Evolutionary conservation across 1,284 basidiomycete species (phyloP).

Genomic region (Moesziomyces parantarcticus): DNA sequence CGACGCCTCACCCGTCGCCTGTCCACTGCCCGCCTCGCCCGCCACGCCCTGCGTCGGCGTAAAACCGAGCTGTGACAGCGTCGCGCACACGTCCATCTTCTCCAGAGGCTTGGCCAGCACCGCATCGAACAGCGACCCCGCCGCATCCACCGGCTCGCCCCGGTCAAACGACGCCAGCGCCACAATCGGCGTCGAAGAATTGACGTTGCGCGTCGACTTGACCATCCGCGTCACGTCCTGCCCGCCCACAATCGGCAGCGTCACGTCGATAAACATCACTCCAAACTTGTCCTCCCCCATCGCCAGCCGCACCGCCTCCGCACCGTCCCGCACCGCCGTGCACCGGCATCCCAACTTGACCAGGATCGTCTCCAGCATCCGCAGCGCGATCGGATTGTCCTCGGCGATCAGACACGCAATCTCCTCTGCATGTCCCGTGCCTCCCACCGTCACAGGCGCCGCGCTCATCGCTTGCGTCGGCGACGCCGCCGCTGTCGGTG

Average conservation of each 20-base stretch:
- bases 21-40: slow-evolving; percentile 2
- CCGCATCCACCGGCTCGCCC: slow-evolving; percentile 52
- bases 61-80: slow-evolving; percentile 52
- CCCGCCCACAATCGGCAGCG: slow-evolving; percentile 91
- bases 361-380: slow-evolving; percentile 83
- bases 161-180: slow-evolving; percentile 74
- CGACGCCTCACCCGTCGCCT: slow-evolving; percentile 6
- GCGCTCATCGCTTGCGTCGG: slow-evolving; percentile 22
- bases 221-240: slow-evolving; percentile 92
- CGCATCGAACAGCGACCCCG: slow-evolving; percentile 70
- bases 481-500: slow-evolving; percentile 29
- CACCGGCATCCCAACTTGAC: slow-evolving; percentile 91
- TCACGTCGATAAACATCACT: slow-evolving; percentile 84
- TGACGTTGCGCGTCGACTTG: slow-evolving; percentile 92
- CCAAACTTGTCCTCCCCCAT: slow-evolving; percentile 88
- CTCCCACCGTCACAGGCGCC: slow-evolving; percentile 3
- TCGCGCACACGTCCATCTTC: slow-evolving; percentile 54
- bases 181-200: slow-evolving; percentile 87
- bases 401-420: slow-evolving; percentile 94
- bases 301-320: slow-evolving; percentile 93
- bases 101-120: slow-evolving; percentile 61
- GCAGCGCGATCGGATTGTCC: slow-evolving; percentile 82
- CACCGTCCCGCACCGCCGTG: slow-evolving; percentile 92
- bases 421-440: slow-evolving; percentile 62
- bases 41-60: slow-evolving; percentile 33